A percentile compares a stretch with the other conserved stretches of the same genome.
These are phyloP conservation scores for Ganoderma multipileum DNA, from an alignment of 1,284 basidiomycete genomes.

Conservation along the genomic window DNA sequence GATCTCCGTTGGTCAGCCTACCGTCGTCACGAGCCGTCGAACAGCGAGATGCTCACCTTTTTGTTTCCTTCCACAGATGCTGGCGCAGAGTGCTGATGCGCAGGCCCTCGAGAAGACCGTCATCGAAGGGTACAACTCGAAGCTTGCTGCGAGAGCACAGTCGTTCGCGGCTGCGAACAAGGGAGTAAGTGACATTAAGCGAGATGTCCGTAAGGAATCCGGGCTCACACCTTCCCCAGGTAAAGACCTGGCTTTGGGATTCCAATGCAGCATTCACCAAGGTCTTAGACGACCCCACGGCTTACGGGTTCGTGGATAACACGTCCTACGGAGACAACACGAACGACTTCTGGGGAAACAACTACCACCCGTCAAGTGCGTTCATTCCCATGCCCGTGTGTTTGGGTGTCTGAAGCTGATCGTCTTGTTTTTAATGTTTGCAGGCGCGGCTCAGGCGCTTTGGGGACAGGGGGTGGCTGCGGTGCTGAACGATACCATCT, in stretches of 20 bases:
- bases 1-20: slow-evolving; percentile 54
- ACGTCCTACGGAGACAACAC: slow-evolving; percentile 52
- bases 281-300: slow-evolving; percentile 54
- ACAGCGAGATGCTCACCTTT: not conserved
- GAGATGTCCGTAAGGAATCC: not conserved
- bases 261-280: slow-evolving; percentile 57
- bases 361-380: slow-evolving; percentile 27
- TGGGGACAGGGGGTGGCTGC: slow-evolving; percentile 34
- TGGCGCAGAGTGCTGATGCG: slow-evolving; percentile 48
- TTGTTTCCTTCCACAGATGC: slow-evolving; percentile 47
- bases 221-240: slow-evolving; percentile 39
- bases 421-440: not conserved
- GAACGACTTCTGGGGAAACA: slow-evolving; percentile 59
- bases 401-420: not conserved
- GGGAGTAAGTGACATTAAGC: not conserved
- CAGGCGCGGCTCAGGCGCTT: slow-evolving; percentile 35
- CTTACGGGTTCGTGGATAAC: slow-evolving; percentile 60
- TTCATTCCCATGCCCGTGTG: not conserved
- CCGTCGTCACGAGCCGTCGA: not conserved
- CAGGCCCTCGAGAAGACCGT: slow-evolving; percentile 53
- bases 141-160: slow-evolving; percentile 48
- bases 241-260: slow-evolving; percentile 59
- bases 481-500: slow-evolving; percentile 21
- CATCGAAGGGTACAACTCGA: slow-evolving; percentile 58
- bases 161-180: slow-evolving; percentile 49